Evolutionary conservation across 257 asterid species (phyloP), one percentile per base, ranked within the genome.

Genomic region (Forsythia suspensa): DNA sequence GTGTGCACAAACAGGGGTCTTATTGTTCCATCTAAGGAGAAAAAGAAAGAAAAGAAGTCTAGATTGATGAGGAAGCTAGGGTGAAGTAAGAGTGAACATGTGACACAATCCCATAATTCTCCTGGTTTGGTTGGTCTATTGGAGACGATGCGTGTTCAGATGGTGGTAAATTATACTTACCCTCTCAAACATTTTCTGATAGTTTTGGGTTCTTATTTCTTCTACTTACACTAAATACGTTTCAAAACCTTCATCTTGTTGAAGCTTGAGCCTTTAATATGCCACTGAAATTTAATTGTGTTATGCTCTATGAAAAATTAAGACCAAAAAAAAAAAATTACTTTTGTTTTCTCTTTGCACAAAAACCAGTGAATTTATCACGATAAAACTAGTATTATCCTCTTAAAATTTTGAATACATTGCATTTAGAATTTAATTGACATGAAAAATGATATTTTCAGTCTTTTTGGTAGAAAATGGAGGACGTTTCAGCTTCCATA

Each of bases 71-170:
- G 84, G 87, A 95, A 92, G 93, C 92, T 95, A 21, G 97, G 98
- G 52, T 87, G 97, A 76, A 88, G 94, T 85, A 95, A 86, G 88
- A 92, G 86, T 72, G 98, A 89, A 73, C 85, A 84, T 73, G 89
- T 69, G 59, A 77, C 81, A 15, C 97, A 90, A 80, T 86, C 91
- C 43, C 91, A 90, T 67, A 85, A 91, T 77, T 80, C 90, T 73
- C 85, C 93, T 85, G 99, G 99, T 74, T 87, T 95, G 78, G 96
- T 93, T 86, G 90, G 97, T 70, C 89, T 95, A 76, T 85, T 95
- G 88, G 99, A 95, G 91, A 91, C 97, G 18, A 90, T 95, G 99
- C 99, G 99, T 52, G 96, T 93, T 73, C 99, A 95, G 85, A 95
- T 95, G 99, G 99, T 93, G 99, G 99, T 95, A 88, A 57, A 38